Conservation (phyloP, 306 rosid species). For the Ochetophila trinervis region DNA sequence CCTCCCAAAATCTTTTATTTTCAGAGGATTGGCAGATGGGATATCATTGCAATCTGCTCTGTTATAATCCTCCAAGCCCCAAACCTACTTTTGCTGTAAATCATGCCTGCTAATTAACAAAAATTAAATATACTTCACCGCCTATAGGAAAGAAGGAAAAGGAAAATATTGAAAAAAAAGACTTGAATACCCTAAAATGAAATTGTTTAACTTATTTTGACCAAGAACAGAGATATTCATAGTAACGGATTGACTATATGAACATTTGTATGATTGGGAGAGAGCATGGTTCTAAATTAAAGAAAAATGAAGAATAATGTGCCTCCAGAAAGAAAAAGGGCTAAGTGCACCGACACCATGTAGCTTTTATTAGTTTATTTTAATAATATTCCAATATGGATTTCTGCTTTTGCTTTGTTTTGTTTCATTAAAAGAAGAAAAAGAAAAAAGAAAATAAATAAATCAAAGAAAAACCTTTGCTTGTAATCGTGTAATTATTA, state of each 20-base stretch:
- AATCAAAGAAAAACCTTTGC: neutral
- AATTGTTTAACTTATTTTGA: too few relatives aligned
- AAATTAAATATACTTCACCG: too few relatives aligned
- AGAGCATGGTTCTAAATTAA: neutral
- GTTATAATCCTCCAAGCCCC: constrained; percentile 6
- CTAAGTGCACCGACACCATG: neutral
- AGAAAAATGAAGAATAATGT: neutral
- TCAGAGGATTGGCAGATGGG: constrained; percentile 3
- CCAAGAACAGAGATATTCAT: too few relatives aligned
- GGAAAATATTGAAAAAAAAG: neutral
- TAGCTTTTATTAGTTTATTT: neutral
- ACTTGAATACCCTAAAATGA: too few relatives aligned
- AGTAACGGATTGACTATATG: too few relatives aligned
- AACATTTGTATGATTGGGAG: too few relatives aligned
- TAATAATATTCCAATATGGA: neutral
- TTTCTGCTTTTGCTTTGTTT: neutral
- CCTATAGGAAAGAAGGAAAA: neutral
- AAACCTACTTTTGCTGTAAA: neutral
- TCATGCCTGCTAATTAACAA: neutral
- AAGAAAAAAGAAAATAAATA: neutral
- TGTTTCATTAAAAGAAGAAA: neutral
- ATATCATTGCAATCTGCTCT: constrained; percentile 11
- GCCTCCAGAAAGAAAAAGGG: neutral
- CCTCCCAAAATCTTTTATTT: too few relatives aligned
- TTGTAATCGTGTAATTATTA: too few relatives aligned